phyloP scores from a whole-genome alignment of 2,329 filamentous ascomycete genomes.

The Drechslerella coelobrocha region DNA sequence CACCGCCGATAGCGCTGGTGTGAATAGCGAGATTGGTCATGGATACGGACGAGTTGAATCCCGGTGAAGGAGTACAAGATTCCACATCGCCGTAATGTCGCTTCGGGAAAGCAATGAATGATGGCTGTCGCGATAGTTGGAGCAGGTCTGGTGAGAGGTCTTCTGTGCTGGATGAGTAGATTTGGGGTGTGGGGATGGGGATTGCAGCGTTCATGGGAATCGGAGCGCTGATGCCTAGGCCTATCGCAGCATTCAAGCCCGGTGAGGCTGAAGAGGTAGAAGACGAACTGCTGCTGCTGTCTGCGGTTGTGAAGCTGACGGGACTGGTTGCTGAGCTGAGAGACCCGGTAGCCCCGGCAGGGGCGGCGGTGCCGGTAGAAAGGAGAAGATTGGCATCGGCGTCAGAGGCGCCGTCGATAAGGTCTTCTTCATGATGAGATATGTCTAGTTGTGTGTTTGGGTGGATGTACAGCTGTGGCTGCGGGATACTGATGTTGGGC shows the following conservation, averaged over 20 bases:
- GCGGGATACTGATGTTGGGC: conserved; percentile 34
- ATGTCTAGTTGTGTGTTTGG: conserved; percentile 44
- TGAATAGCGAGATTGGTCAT: conserved; percentile 30
- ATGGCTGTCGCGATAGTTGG: not conserved
- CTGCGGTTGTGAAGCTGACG: conserved; percentile 41
- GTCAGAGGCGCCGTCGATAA: not conserved
- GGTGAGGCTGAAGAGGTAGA: not conserved
- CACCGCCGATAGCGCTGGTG: not conserved
- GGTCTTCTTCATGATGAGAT: conserved; percentile 1
- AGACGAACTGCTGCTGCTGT: conserved; percentile 30
- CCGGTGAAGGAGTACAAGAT: not conserved
- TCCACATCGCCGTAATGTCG: conserved; percentile 30
- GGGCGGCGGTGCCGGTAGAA: not conserved
- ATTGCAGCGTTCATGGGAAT: conserved; percentile 21
- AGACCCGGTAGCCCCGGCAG: conserved; percentile 5
- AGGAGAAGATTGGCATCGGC: not conserved
- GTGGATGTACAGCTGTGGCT: conserved; percentile 40
- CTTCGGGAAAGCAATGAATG: conserved; percentile 3
- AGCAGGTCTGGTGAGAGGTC: conserved; percentile 15
- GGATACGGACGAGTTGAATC: conserved; percentile 30
- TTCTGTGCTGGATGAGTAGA: conserved; percentile 44
- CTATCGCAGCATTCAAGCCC: not conserved
- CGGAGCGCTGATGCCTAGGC: conserved; percentile 19
- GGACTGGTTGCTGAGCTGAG: conserved; percentile 40
- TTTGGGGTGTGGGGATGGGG: conserved; percentile 43